Conservation (phyloP, 352 stramenopile species). For the Phytophthora meadii region DNA sequence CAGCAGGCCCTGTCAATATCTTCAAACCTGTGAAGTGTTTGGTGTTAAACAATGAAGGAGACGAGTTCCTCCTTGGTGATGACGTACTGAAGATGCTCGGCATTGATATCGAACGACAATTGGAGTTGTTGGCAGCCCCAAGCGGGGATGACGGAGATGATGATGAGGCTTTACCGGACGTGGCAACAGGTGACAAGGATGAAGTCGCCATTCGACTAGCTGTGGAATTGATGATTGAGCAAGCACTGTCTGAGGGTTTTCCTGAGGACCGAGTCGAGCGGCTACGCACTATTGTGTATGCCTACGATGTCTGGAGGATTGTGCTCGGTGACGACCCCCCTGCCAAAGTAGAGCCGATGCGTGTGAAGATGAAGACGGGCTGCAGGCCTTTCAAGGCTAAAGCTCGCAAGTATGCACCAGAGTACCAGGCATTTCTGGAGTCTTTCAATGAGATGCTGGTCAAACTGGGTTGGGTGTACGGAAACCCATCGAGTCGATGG, state of each 20-base stretch:
- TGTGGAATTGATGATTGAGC: conserved; percentile 13
- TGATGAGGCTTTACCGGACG: conserved; percentile 7
- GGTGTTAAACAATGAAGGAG: conserved; percentile 11
- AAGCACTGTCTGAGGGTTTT: conserved; percentile 12
- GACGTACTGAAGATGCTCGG: conserved; percentile 13
- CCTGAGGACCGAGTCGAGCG: conserved; percentile 9
- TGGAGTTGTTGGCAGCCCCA: conserved; percentile 12
- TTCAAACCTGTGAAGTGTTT: conserved; percentile 11
- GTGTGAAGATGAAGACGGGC: conserved; percentile 10
- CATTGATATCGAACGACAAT: conserved; percentile 16
- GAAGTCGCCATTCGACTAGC: neutral
- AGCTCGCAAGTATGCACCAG: conserved; percentile 11
- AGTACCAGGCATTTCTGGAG: conserved; percentile 24
- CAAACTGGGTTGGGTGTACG: conserved; percentile 22
- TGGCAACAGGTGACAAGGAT: neutral
- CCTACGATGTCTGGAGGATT: conserved; percentile 13
- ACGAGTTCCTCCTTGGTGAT: conserved; percentile 22
- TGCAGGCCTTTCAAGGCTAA: conserved; percentile 9
- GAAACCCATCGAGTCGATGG: conserved; percentile 17
- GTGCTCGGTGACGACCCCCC: conserved; percentile 17
- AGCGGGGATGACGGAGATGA: conserved; percentile 11
- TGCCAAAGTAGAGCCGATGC: conserved; percentile 18
- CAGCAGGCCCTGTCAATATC: conserved; percentile 18
- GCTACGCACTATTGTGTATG: conserved; percentile 8
- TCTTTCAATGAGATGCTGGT: conserved; percentile 18